Percentiles rank a stretch among this genome's conserved stretches.
Conservation (phyloP, 441 rosid species). For the Adansonia madagascariensis region DNA sequence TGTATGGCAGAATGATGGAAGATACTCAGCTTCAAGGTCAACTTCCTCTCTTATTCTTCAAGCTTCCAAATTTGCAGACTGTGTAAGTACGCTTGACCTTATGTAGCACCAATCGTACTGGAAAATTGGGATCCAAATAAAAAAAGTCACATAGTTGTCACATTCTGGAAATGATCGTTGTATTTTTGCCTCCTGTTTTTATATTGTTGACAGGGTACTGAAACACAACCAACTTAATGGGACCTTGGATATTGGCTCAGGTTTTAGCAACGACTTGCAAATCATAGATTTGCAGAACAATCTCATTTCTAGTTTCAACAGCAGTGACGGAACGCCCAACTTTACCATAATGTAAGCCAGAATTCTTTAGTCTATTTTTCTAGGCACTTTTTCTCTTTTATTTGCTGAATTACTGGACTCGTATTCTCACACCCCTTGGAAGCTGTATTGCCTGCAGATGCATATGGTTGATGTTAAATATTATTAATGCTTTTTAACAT, state of each 20-base stretch:
- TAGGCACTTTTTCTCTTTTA: background rate
- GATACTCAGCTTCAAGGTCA: conserved; percentile 48
- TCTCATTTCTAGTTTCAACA: conserved; percentile 34
- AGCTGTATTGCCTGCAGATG: background rate
- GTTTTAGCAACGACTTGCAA: conserved; percentile 44
- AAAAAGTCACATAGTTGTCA: background rate
- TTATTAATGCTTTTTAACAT: background rate
- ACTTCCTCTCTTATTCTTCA: conserved; percentile 56
- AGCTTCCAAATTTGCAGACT: conserved; percentile 55
- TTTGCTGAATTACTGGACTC: background rate
- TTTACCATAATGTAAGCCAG: conserved; percentile 46
- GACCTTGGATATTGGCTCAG: conserved; percentile 54
- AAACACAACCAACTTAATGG: conserved; percentile 53
- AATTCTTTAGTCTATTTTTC: background rate
- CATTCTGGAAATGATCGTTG: background rate
- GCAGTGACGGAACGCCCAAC: conserved; percentile 22
- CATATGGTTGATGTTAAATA: background rate
- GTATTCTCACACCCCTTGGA: background rate
- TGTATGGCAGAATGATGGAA: conserved; percentile 65
- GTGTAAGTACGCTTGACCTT: conserved; percentile 50
- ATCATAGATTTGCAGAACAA: conserved; percentile 58
- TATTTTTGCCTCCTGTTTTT: conserved; percentile 13
- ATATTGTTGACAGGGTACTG: conserved; percentile 42
- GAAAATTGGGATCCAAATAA: background rate
- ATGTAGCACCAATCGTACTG: background rate